Conservation (phyloP, 805 yeast genomes). For the Pichia paraexigua region DNA sequence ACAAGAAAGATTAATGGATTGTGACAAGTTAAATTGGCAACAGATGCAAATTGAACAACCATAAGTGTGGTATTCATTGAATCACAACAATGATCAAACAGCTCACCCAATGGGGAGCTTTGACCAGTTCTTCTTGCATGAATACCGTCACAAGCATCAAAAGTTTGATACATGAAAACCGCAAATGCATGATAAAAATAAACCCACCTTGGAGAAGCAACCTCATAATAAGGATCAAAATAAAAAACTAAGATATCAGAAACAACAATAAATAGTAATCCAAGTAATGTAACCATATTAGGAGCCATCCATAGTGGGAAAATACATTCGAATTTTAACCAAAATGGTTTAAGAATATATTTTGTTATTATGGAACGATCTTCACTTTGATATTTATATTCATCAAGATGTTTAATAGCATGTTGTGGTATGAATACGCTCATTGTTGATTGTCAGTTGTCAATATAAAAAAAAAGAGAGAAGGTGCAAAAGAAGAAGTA, state of each 20-base stretch:
- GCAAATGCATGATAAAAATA: conserved; percentile 74
- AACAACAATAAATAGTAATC: conserved; percentile 60
- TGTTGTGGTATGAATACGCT: conserved; percentile 11
- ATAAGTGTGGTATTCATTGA: conserved; percentile 69
- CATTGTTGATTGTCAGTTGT: background rate
- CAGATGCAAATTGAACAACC: conserved; percentile 63
- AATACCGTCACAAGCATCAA: conserved; percentile 93
- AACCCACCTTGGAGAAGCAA: conserved; percentile 66
- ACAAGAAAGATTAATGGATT: conserved; percentile 51
- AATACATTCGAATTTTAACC: conserved; percentile 61
- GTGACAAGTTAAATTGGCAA: conserved; percentile 61
- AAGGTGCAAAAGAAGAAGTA: background rate
- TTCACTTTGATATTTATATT: conserved; percentile 51
- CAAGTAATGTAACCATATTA: conserved; percentile 76
- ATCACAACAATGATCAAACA: conserved; percentile 82
- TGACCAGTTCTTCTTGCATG: conserved; percentile 96
- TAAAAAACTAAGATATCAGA: conserved; percentile 60
- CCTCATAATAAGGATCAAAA: conserved; percentile 60
- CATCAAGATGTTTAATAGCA: conserved; percentile 10
- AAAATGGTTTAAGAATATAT: conserved; percentile 72
- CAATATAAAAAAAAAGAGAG: background rate
- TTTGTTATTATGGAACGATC: conserved; percentile 76
- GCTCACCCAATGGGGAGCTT: conserved; percentile 88
- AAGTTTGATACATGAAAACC: conserved; percentile 84
- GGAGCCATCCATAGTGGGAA: conserved; percentile 92